Conservation (phyloP, 306 rosid genomes). For the Mimosa pudica region DNA sequence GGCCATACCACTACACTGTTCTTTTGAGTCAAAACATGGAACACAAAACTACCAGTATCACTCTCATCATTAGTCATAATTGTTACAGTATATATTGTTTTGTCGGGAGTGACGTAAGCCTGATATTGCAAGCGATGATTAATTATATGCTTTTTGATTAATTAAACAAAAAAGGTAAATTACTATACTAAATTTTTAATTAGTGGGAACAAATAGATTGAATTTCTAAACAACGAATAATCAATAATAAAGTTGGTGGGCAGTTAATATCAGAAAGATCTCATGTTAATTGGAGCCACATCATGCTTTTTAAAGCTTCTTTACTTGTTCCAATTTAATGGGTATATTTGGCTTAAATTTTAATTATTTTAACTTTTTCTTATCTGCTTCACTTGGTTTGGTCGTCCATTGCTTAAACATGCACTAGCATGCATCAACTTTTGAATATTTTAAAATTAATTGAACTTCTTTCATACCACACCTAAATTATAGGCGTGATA, state of each 20-base stretch:
- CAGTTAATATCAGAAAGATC: constrained; percentile 37
- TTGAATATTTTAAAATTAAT: neutral
- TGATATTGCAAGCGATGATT: constrained; percentile 14
- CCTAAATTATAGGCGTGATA: neutral
- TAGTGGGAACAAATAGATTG: neutral
- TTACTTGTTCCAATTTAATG: constrained; percentile 24
- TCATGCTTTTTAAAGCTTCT: constrained; percentile 35
- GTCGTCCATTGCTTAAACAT: neutral
- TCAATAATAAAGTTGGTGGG: constrained; percentile 34
- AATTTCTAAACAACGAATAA: neutral
- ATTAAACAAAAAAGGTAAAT: neutral
- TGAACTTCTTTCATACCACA: neutral
- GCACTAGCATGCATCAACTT: neutral
- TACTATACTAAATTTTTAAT: neutral
- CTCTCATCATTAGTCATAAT: neutral
- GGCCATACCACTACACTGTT: neutral
- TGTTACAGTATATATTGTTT: neutral
- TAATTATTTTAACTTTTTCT: neutral
- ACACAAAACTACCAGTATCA: constrained; percentile 10
- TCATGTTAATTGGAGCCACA: constrained; percentile 28
- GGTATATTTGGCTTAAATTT: constrained; percentile 5
- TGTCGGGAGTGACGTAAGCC: constrained; percentile 7
- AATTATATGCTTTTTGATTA: neutral
- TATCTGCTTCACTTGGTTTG: neutral
- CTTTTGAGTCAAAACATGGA: neutral